Evolutionary conservation across 2,329 filamentous ascomycete species (phyloP).

Genomic region (Tothia fuscella): DNA sequence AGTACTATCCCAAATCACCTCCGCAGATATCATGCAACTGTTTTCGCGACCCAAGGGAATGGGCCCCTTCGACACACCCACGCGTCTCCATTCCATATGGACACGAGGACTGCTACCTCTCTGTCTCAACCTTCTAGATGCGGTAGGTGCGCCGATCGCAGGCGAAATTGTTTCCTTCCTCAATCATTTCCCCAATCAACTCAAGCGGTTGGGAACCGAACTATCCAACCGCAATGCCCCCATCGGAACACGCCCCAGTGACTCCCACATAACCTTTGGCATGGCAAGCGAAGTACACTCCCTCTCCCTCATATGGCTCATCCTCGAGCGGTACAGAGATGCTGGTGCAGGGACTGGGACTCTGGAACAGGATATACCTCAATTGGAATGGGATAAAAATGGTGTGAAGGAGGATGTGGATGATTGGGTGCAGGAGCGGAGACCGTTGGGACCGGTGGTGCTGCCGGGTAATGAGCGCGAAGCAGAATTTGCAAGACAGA

Average conservation of each 20-base stretch:
- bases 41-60: constrained; percentile 57
- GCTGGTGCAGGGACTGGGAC: constrained; percentile 51
- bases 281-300: constrained; percentile 69
- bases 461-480: constrained; percentile 64
- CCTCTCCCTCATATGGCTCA: constrained; percentile 60
- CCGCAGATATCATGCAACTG: constrained; percentile 66
- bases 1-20: constrained; percentile 65
- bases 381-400: constrained; percentile 62
- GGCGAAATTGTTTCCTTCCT: constrained; percentile 78
- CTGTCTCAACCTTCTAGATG: constrained; percentile 74
- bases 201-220: constrained; percentile 58
- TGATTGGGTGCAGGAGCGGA: constrained; percentile 60
- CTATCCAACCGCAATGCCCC: constrained; percentile 48
- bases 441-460: constrained; percentile 58
- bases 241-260: constrained; percentile 21
- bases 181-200: constrained; percentile 74
- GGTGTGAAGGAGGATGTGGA: constrained; percentile 71
- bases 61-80: constrained; percentile 65
- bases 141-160: constrained; percentile 69
- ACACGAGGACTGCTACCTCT: constrained; percentile 75
- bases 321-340: constrained; percentile 54
- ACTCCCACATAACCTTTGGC: constrained; percentile 56
- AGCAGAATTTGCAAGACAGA: constrained; percentile 43
- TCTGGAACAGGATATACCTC: constrained; percentile 50
- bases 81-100: constrained; percentile 82